These are phyloP conservation scores for Candida maris DNA, from an alignment of 805 yeast species.

Conservation along the genomic window DNA sequence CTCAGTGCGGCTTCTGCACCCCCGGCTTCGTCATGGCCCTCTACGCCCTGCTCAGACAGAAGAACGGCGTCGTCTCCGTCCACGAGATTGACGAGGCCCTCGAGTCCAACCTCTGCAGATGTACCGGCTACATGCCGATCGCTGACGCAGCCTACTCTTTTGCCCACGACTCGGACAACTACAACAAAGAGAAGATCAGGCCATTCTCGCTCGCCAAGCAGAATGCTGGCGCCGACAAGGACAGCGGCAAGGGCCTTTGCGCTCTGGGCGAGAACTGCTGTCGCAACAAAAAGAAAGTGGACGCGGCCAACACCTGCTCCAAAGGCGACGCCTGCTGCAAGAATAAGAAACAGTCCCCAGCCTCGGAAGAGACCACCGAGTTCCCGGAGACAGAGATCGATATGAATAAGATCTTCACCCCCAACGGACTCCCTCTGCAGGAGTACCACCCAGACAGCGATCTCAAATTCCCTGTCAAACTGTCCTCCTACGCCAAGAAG, in stretches of 20 bases:
- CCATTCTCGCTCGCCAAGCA: conserved; percentile 15
- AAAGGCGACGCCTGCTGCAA: conserved; percentile 24
- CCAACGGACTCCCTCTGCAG: conserved; percentile 39
- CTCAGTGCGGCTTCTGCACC: conserved; percentile 50
- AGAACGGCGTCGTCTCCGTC: conserved; percentile 34
- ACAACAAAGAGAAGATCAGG: conserved; percentile 23
- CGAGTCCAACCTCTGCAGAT: conserved; percentile 46
- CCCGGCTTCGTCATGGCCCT: conserved; percentile 50
- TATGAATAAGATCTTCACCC: conserved; percentile 32
- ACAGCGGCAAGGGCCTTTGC: conserved; percentile 18
- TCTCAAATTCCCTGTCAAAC: conserved; percentile 38
- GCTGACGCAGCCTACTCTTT: conserved; percentile 45
- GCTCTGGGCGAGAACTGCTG: conserved; percentile 37
- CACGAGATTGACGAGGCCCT: conserved; percentile 41
- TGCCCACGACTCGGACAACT: conserved; percentile 33
- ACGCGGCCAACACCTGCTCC: conserved; percentile 8
- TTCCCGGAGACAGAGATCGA: conserved; percentile 31
- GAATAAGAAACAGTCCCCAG: conserved; percentile 4
- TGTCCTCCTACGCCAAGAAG: conserved; percentile 23
- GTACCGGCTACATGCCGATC: conserved; percentile 50
- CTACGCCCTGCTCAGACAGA: conserved; percentile 39
- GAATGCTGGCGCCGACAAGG: conserved; percentile 5
- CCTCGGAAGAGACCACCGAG: conserved; percentile 15
- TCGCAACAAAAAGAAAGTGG: conserved; percentile 23
- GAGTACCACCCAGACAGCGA: conserved; percentile 38